Percentiles rank a stretch among this genome's conserved stretches.
Conservation (phyloP, 306 rosid species). For the Citrullus mucosospermus region DNA sequence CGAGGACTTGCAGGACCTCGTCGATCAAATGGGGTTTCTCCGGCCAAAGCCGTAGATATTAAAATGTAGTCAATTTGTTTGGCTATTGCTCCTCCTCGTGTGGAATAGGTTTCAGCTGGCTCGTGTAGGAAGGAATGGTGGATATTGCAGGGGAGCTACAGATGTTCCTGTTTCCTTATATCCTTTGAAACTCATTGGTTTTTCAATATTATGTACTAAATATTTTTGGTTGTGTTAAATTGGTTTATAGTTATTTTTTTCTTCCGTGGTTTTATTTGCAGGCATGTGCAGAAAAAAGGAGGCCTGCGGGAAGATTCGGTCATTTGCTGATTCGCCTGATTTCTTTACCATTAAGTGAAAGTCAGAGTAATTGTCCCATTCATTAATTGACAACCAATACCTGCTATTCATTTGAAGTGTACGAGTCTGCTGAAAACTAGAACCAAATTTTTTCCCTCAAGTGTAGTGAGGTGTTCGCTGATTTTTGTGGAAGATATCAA, state of each 20-base stretch:
- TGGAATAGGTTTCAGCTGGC: slow-evolving; percentile 1
- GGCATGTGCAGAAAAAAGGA: background rate
- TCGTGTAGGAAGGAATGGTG: background rate
- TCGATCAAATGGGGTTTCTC: slow-evolving; percentile 65
- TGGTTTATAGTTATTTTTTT: background rate
- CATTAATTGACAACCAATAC: background rate
- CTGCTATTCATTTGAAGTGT: background rate
- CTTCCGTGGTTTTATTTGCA: slow-evolving; percentile 5
- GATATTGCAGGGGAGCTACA: background rate
- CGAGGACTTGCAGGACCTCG: slow-evolving; percentile 51
- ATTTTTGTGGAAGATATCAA: background rate
- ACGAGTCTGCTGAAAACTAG: background rate
- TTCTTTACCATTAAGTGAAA: background rate
- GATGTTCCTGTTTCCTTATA: background rate
- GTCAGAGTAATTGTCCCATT: background rate
- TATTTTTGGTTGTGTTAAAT: background rate
- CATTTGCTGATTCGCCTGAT: background rate
- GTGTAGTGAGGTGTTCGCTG: background rate
- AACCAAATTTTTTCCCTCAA: background rate
- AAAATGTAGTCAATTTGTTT: background rate
- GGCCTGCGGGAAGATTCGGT: background rate
- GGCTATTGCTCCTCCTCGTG: background rate
- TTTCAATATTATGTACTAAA: background rate
- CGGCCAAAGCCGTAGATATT: slow-evolving; percentile 21
- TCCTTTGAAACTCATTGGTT: background rate